Evolutionary conservation across 2,329 filamentous ascomycete species (phyloP).

Genomic region (Arachnopeziza araneosa): DNA sequence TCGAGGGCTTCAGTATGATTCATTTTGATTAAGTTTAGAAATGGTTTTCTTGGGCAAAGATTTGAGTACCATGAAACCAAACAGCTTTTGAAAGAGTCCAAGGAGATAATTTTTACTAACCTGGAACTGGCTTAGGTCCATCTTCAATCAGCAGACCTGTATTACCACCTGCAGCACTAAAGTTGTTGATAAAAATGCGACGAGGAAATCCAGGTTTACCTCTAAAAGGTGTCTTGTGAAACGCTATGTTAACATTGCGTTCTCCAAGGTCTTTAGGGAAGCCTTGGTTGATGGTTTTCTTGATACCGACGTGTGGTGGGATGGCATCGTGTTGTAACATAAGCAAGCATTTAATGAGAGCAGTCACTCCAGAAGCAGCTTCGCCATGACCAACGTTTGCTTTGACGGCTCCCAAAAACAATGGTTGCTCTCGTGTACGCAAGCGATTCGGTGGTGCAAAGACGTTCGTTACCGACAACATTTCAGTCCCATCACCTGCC

Average conservation of each 20-base stretch:
- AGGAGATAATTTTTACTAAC: not conserved
- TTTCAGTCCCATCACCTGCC: slow-evolving; percentile 74
- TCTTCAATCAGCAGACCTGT: slow-evolving; percentile 16
- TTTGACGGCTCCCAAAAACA: slow-evolving; percentile 59
- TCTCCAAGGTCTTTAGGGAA: slow-evolving; percentile 32
- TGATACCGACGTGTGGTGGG: slow-evolving; percentile 22
- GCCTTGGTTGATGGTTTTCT: slow-evolving; percentile 23
- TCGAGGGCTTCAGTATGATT: not conserved
- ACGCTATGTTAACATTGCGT: slow-evolving; percentile 40
- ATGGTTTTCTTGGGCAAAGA: not conserved
- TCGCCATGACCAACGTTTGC: slow-evolving; percentile 29
- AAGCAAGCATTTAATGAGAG: slow-evolving; percentile 25
- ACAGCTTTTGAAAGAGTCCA: not conserved
- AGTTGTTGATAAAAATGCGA: slow-evolving; percentile 48
- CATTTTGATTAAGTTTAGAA: not conserved
- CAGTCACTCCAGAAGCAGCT: slow-evolving; percentile 22
- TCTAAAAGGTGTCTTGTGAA: slow-evolving; percentile 5
- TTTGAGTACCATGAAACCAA: not conserved
- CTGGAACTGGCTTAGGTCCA: slow-evolving; percentile 15
- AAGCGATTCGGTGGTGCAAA: slow-evolving; percentile 48
- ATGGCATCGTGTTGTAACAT: slow-evolving; percentile 21
- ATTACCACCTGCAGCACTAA: slow-evolving; percentile 31
- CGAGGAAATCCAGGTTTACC: slow-evolving; percentile 27
- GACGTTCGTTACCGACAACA: slow-evolving; percentile 65
- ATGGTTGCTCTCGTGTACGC: slow-evolving; percentile 38